phyloP scores from a whole-genome alignment of 208 protist genomes.

The Leishmania guyanensis region DNA sequence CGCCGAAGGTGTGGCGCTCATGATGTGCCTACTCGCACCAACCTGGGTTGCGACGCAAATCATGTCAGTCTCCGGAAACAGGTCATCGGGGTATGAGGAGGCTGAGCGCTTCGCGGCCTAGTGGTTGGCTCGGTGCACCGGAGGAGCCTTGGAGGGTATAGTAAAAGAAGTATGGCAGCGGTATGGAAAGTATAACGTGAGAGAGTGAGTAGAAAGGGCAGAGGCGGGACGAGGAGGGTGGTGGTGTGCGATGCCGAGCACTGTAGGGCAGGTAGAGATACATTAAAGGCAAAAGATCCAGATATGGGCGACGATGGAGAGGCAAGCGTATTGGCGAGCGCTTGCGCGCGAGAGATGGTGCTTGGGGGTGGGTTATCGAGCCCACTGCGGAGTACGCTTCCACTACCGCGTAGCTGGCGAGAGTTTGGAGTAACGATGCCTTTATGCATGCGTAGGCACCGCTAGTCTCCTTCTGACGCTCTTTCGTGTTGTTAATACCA shows the following conservation, averaged over 20 bases:
- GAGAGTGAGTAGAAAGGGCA: not conserved
- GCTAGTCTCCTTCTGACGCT: not conserved
- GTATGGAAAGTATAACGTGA: not conserved
- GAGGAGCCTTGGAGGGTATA: not conserved
- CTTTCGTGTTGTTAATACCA: not conserved
- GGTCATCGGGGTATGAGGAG: not conserved
- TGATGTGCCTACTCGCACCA: constrained; percentile 41
- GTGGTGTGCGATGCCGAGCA: not conserved
- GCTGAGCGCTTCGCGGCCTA: not conserved
- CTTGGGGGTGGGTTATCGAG: not conserved
- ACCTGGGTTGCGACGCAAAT: constrained; percentile 31
- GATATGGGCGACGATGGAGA: not conserved
- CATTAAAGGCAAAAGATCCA: not conserved
- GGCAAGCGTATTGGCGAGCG: not conserved
- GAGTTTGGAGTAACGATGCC: not conserved
- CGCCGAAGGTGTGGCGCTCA: constrained; percentile 52
- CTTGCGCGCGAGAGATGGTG: not conserved
- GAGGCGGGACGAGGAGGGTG: not conserved
- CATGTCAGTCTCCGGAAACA: not conserved
- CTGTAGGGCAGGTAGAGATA: too few relatives aligned
- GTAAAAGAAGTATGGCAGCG: too few relatives aligned
- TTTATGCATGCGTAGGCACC: not conserved
- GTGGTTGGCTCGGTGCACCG: not conserved
- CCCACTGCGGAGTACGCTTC: not conserved
- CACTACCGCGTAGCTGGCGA: not conserved